These are phyloP conservation scores for Amauroascus verrucosus DNA, from an alignment of 2,329 filamentous ascomycete genomes.

Conservation along the genomic window DNA sequence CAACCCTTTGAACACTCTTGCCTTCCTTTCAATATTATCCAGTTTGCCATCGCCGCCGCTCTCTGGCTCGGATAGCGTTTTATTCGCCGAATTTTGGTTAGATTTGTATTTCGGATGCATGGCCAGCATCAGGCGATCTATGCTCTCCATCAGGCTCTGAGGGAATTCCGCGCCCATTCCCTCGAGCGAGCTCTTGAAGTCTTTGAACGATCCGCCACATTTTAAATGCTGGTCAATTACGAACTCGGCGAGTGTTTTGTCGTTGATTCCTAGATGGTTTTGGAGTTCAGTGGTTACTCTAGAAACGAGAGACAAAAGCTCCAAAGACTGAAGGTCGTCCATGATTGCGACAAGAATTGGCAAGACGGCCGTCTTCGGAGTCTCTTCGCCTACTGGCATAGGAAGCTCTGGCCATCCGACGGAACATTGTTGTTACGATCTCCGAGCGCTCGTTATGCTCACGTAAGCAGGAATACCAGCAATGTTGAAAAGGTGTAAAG, in stretches of 20 bases:
- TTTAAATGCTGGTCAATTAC: slow-evolving; percentile 81
- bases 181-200: slow-evolving; percentile 67
- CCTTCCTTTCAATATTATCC: slow-evolving; percentile 56
- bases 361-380: background rate
- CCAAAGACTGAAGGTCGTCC: slow-evolving; percentile 85
- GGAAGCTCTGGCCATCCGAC: background rate
- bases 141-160: slow-evolving; percentile 74
- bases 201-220: slow-evolving; percentile 51
- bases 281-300: slow-evolving; percentile 90
- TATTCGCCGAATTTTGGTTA: slow-evolving; percentile 31
- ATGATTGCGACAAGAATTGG: slow-evolving; percentile 40
- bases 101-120: slow-evolving; percentile 85
- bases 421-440: slow-evolving; percentile 31
- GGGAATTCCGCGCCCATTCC: slow-evolving; percentile 75
- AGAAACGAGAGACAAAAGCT: slow-evolving; percentile 85
- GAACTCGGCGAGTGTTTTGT: slow-evolving; percentile 94
- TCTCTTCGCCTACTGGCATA: background rate
- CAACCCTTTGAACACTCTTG: slow-evolving; percentile 80
- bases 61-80: slow-evolving; percentile 30
- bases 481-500: no score
- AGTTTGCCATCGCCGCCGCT: slow-evolving; percentile 35
- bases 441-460: slow-evolving; percentile 7
- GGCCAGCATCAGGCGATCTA: slow-evolving; percentile 76
- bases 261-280: slow-evolving; percentile 82
- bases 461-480: background rate